Evolutionary conservation across 345 rosid genomes (phyloP).

Genomic region (Moringa oleifera): DNA sequence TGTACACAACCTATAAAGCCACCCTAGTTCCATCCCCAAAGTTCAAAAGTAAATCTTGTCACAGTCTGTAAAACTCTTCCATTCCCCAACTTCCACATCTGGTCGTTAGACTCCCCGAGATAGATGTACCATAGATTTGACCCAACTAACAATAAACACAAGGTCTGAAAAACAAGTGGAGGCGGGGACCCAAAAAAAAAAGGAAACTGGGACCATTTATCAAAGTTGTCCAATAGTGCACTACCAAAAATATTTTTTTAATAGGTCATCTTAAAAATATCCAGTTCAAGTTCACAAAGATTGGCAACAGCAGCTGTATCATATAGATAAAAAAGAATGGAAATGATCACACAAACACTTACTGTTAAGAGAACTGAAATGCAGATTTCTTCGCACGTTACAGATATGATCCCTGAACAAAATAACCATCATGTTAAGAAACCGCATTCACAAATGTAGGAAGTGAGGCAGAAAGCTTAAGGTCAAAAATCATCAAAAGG

Average conservation of each 20-base stretch:
- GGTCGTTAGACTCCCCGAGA: background rate
- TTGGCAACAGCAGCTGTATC: background rate
- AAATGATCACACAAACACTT: constrained; percentile 25
- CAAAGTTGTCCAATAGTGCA: background rate
- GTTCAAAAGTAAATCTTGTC: background rate
- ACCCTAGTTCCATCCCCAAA: background rate
- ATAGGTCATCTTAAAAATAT: background rate
- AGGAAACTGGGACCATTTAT: background rate
- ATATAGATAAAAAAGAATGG: background rate
- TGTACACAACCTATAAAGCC: background rate
- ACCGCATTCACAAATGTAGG: background rate
- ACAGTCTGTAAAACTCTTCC: background rate
- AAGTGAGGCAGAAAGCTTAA: background rate
- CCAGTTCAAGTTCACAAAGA: too few species aligned
- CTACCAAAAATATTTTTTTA: too few species aligned
- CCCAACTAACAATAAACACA: background rate
- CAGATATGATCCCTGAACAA: constrained; percentile 75
- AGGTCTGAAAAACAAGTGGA: background rate
- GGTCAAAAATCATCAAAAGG: background rate
- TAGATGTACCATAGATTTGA: background rate
- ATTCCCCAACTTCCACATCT: background rate
- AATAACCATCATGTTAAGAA: constrained; percentile 2
- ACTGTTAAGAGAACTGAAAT: constrained; percentile 76
- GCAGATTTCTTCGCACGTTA: constrained; percentile 76
- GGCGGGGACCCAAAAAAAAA: background rate